Evolutionary conservation across 306 rosid species (phyloP).

Genomic region (Cicer yamashitae): DNA sequence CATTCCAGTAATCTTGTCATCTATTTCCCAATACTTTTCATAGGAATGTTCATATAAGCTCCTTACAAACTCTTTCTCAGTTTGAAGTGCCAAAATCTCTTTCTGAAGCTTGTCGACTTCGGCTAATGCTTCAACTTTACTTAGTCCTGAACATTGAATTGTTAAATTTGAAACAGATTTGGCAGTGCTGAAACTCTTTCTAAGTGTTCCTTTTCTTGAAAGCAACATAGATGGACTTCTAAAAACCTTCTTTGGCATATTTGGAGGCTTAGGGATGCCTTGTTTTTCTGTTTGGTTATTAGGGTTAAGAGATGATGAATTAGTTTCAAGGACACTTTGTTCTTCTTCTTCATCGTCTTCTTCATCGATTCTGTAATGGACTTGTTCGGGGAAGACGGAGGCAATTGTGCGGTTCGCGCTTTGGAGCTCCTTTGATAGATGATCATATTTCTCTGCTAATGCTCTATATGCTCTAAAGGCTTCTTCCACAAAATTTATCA

Average conservation of each 20-base stretch:
- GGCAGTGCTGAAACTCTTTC: slow-evolving; percentile 43
- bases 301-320: slow-evolving; percentile 41
- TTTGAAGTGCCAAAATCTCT: slow-evolving; percentile 74
- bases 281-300: slow-evolving; percentile 42
- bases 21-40: slow-evolving; percentile 78
- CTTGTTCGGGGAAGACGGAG: slow-evolving; percentile 73
- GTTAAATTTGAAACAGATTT: slow-evolving; percentile 38
- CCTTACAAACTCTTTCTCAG: slow-evolving; percentile 92
- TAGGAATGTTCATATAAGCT: slow-evolving; percentile 72
- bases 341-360: slow-evolving; percentile 55
- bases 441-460: slow-evolving; percentile 82
- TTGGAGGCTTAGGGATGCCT: slow-evolving; percentile 68
- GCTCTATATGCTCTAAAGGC: slow-evolving; percentile 75
- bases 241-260: slow-evolving; percentile 51
- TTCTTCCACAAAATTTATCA: slow-evolving; percentile 73
- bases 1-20: slow-evolving; percentile 61
- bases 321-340: slow-evolving; percentile 36
- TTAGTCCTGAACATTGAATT: slow-evolving; percentile 62
- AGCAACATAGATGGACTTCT: slow-evolving; percentile 62
- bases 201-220: slow-evolving; percentile 54
- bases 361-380: slow-evolving; percentile 67
- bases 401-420: slow-evolving; percentile 92
- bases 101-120: slow-evolving; percentile 80
- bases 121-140: slow-evolving; percentile 61
- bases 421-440: slow-evolving; percentile 79